Conservation (phyloP, 2,329 filamentous ascomycete genomes). For the Botryosphaeria dothidea region DNA sequence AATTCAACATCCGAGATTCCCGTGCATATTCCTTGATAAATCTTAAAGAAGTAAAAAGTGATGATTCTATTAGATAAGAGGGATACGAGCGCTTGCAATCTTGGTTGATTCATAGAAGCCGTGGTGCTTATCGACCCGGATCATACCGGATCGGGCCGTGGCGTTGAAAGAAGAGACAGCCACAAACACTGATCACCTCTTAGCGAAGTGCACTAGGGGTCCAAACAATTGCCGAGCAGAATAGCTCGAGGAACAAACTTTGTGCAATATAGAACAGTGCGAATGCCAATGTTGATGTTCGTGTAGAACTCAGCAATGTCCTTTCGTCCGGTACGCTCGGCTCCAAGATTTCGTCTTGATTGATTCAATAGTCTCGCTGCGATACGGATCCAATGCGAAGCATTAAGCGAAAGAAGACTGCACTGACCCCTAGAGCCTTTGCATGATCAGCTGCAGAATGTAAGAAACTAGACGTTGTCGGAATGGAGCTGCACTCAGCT, state of each 20-base stretch:
- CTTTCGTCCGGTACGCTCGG: neutral
- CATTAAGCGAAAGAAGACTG: too few relatives aligned
- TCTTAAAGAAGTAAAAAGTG: neutral
- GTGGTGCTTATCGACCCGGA: neutral
- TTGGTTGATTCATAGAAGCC: neutral
- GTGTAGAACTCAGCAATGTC: neutral
- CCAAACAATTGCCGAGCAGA: neutral
- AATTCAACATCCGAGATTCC: neutral
- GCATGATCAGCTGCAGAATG: too few relatives aligned
- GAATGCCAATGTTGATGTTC: neutral
- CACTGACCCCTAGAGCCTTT: too few relatives aligned
- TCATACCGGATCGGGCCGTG: neutral
- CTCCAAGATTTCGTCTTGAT: neutral
- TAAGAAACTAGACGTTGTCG: too few relatives aligned
- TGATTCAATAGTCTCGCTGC: too few relatives aligned
- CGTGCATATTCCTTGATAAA: neutral
- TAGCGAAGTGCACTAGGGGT: neutral
- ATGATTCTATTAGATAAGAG: neutral
- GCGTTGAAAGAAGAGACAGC: constrained; percentile 7
- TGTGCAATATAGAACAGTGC: neutral
- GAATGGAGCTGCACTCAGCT: too few relatives aligned
- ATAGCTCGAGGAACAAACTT: neutral
- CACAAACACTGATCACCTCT: neutral
- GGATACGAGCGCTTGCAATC: neutral
- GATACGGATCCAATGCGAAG: neutral